Conservation (phyloP, 106 monocot genomes). For the Acanthochlamys bracteata region DNA sequence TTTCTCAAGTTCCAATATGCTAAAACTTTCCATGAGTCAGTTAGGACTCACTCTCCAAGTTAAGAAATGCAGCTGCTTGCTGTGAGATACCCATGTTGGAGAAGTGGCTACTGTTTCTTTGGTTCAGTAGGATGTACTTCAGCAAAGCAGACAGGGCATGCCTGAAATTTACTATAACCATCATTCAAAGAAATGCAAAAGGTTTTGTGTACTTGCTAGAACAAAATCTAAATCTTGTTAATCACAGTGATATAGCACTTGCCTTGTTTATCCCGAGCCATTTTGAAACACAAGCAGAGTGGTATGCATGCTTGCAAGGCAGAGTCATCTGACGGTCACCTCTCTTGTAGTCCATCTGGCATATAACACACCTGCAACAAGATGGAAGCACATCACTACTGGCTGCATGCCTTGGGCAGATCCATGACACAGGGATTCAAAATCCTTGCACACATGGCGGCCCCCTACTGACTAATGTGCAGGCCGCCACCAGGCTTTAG, state of each 20-base stretch:
- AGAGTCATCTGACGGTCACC: slow-evolving; percentile 84
- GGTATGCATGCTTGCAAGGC: slow-evolving; percentile 92
- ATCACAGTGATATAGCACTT: neutral
- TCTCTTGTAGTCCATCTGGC: slow-evolving; percentile 97
- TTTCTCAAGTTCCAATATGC: no score
- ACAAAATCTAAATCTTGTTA: neutral
- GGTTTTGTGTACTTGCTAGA: neutral
- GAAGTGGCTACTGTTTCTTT: neutral
- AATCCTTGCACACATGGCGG: no score
- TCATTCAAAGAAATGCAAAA: neutral
- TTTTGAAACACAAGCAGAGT: slow-evolving; percentile 58
- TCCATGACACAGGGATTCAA: no score
- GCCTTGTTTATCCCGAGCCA: slow-evolving; percentile 97
- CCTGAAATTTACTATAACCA: slow-evolving; percentile 20
- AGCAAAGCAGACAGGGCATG: slow-evolving; percentile 71
- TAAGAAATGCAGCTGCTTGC: neutral
- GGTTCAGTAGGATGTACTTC: slow-evolving; percentile 29
- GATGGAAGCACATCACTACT: neutral
- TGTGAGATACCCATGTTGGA: neutral
- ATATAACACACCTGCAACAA: slow-evolving; percentile 73
- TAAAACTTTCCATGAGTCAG: no score
- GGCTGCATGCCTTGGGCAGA: neutral
- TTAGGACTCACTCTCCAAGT: no score
- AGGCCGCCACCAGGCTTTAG: no score
- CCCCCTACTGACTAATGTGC: no score